phyloP scores from a whole-genome alignment of 2,329 filamentous ascomycete genomes.

The Alternaria gaisen region DNA sequence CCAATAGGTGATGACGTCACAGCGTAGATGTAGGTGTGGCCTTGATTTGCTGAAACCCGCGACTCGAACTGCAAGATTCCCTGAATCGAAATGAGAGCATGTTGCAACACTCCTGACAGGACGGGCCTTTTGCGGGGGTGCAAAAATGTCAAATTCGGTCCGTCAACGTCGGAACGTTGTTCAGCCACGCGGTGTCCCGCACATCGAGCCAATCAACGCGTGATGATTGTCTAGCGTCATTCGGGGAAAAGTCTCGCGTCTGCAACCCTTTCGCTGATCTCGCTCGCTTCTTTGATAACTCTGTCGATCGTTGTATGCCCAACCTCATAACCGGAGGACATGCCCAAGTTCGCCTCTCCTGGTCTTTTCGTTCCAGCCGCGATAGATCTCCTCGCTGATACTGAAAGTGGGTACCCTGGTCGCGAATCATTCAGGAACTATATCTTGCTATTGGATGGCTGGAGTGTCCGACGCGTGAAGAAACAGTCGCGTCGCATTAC shows the following conservation, averaged over 20 bases:
- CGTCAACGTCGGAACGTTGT: constrained; percentile 17
- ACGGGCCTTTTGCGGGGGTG: constrained; percentile 20
- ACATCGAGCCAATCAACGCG: constrained; percentile 15
- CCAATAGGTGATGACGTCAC: constrained; percentile 9
- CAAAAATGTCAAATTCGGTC: constrained; percentile 18
- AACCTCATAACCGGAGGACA: constrained; percentile 9
- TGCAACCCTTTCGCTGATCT: constrained; percentile 13
- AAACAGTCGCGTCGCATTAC: neutral
- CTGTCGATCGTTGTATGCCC: constrained; percentile 11
- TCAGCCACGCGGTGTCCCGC: constrained; percentile 12
- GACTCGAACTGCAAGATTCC: neutral
- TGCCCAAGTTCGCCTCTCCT: constrained; percentile 2
- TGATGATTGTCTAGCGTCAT: neutral
- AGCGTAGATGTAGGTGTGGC: neutral
- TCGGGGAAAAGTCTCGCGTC: constrained; percentile 10
- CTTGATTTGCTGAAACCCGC: neutral
- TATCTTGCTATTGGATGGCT: neutral
- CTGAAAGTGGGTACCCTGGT: neutral
- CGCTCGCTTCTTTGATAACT: constrained; percentile 14
- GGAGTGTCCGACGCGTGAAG: neutral
- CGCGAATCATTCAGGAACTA: neutral
- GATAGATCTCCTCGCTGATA: neutral
- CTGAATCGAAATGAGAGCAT: neutral
- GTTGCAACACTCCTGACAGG: constrained; percentile 5
- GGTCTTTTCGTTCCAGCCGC: neutral